Conservation (phyloP, 345 rosid genomes). For the Salix caprea region DNA sequence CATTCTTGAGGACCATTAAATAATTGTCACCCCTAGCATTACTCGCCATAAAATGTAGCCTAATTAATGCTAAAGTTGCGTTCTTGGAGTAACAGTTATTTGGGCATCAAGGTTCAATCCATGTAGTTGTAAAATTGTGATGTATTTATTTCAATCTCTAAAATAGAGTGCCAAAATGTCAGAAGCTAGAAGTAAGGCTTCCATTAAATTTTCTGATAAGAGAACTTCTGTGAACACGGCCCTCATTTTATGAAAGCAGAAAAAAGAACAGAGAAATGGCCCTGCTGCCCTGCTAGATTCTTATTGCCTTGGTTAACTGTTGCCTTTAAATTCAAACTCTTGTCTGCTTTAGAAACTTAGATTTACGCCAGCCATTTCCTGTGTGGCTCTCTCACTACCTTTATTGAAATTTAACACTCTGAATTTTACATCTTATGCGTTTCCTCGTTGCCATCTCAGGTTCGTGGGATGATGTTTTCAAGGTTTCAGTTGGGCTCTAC, state of each 20-base stretch:
- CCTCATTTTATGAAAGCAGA: neutral
- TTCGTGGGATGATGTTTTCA: slow-evolving; percentile 92
- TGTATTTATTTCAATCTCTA: neutral
- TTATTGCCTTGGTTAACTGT: neutral
- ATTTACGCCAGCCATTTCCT: neutral
- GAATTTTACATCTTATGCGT: neutral
- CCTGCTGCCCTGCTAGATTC: neutral
- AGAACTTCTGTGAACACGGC: neutral
- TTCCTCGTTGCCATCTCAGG: slow-evolving; percentile 37
- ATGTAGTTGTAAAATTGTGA: neutral
- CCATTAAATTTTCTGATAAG: neutral
- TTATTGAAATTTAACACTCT: neutral
- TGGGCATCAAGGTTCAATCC: neutral
- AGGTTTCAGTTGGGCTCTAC: slow-evolving; percentile 83
- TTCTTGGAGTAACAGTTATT: neutral
- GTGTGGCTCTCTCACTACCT: neutral
- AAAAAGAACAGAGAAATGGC: neutral
- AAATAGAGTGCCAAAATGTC: neutral
- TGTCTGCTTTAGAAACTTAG: neutral
- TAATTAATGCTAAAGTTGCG: neutral
- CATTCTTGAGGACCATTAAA: neutral
- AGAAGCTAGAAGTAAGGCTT: neutral
- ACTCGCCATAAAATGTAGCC: neutral
- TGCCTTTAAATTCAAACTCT: neutral
- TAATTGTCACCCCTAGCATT: neutral